Percentiles rank a stretch among this genome's conserved stretches.
phyloP scores from a whole-genome alignment of 2,329 filamentous ascomycete genomes.

The Talaromyces sp. region DNA sequence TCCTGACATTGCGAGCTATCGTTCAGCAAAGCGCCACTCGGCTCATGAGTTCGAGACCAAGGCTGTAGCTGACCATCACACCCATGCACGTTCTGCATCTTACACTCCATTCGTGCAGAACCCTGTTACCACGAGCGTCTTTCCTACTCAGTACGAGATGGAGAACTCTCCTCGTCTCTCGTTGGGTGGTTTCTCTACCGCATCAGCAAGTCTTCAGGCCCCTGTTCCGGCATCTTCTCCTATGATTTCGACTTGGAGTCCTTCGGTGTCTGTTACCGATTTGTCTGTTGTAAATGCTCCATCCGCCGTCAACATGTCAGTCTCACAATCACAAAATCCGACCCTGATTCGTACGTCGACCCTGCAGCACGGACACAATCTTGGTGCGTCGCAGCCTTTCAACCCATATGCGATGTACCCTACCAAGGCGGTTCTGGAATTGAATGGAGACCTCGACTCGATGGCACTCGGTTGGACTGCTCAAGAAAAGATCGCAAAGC shows the following conservation, averaged over 20 bases:
- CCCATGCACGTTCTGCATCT: constrained; percentile 47
- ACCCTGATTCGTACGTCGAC: constrained; percentile 66
- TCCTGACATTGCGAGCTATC: constrained; percentile 45
- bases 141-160: constrained; percentile 35
- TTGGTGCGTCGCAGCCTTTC: constrained; percentile 54
- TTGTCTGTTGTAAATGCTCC: constrained; percentile 38
- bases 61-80: constrained; percentile 54
- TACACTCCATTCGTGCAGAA: constrained; percentile 52
- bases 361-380: constrained; percentile 53
- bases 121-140: constrained; percentile 42
- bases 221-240: constrained; percentile 49
- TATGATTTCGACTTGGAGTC: constrained; percentile 46
- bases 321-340: constrained; percentile 49
- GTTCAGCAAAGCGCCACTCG: constrained; percentile 48
- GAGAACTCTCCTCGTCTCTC: constrained; percentile 41
- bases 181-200: constrained; percentile 40
- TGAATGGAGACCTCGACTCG: constrained; percentile 75
- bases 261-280: constrained; percentile 46
- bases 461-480: constrained; percentile 82
- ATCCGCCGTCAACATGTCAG: constrained; percentile 41
- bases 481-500: constrained; percentile 74
- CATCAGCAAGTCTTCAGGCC: constrained; percentile 41
- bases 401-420: constrained; percentile 79
- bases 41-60: constrained; percentile 48
- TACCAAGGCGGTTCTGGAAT: constrained; percentile 77